Percentiles rank a stretch among this genome's conserved stretches.
Conservation (phyloP, 768 basidiomycete species). For the Tricholoma matsutake region DNA sequence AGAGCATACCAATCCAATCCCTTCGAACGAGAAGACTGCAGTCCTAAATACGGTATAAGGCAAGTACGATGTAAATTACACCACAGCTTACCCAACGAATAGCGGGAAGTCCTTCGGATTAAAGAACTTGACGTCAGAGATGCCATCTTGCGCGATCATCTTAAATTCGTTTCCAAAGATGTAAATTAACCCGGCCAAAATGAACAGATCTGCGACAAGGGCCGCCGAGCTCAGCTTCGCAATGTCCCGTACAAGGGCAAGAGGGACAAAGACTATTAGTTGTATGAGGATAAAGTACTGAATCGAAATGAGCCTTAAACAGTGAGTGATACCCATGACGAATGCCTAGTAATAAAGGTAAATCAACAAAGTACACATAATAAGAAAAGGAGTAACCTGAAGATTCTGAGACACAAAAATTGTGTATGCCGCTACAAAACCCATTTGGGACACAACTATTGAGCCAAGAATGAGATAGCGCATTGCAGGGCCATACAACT, state of each 20-base stretch:
- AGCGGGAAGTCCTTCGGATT: slow-evolving; percentile 88
- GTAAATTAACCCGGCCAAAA: slow-evolving; percentile 82
- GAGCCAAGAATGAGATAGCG: slow-evolving; percentile 83
- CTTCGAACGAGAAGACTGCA: slow-evolving; percentile 98
- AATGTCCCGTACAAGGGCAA: slow-evolving; percentile 89
- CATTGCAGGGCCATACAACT: slow-evolving; percentile 91
- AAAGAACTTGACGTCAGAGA: slow-evolving; percentile 81
- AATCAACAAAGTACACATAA: neutral
- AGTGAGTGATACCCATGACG: slow-evolving; percentile 76
- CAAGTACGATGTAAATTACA: slow-evolving; percentile 1
- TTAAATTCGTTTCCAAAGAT: slow-evolving; percentile 84
- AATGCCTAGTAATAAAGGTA: slow-evolving; percentile 57
- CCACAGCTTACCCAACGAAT: slow-evolving; percentile 73
- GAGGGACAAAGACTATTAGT: slow-evolving; percentile 81
- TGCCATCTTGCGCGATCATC: slow-evolving; percentile 62
- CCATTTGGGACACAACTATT: slow-evolving; percentile 86
- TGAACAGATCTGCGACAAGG: slow-evolving; percentile 92
- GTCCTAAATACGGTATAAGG: slow-evolving; percentile 49
- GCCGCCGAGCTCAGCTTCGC: slow-evolving; percentile 92
- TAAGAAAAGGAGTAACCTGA: slow-evolving; percentile 34
- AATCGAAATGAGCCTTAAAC: slow-evolving; percentile 62
- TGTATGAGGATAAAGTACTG: slow-evolving; percentile 83
- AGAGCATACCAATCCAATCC: slow-evolving; percentile 78
- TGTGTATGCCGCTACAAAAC: slow-evolving; percentile 87
- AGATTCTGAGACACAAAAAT: slow-evolving; percentile 96